These are phyloP conservation scores for Metschnikowia cubensis DNA, from an alignment of 805 yeast species.

Conservation along the genomic window DNA sequence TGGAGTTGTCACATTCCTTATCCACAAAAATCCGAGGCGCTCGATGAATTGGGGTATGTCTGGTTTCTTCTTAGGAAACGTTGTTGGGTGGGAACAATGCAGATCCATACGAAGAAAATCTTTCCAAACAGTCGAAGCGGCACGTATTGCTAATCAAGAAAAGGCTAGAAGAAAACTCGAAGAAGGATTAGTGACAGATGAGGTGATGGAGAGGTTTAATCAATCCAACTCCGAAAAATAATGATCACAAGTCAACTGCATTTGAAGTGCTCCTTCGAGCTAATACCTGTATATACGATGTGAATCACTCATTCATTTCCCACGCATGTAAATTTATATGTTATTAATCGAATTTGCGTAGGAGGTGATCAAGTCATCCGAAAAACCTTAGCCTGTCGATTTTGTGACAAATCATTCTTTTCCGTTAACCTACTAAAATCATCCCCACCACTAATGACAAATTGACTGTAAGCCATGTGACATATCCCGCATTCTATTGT, in stretches of 20 bases:
- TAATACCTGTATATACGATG: neutral
- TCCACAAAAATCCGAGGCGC: slow-evolving; percentile 56
- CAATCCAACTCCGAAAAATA: slow-evolving; percentile 8
- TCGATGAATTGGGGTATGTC: slow-evolving; percentile 82
- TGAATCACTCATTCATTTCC: neutral
- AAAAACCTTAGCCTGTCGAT: neutral
- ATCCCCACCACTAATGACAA: neutral
- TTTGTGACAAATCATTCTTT: neutral
- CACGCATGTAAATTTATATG: neutral
- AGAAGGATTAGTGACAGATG: slow-evolving; percentile 19
- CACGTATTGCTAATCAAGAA: slow-evolving; percentile 48
- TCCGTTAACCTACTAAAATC: neutral
- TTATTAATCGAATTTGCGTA: neutral
- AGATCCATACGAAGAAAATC: slow-evolving; percentile 64
- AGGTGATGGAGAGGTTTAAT: slow-evolving; percentile 25
- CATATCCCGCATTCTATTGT: neutral
- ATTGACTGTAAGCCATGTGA: neutral
- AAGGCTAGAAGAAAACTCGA: slow-evolving; percentile 31
- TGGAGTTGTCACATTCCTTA: slow-evolving; percentile 61
- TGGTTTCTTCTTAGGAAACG: slow-evolving; percentile 73
- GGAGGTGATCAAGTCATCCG: neutral
- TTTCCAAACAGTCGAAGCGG: slow-evolving; percentile 62
- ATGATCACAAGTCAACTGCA: neutral
- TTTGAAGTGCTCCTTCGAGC: neutral
- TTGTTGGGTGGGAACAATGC: slow-evolving; percentile 93